Evolutionary conservation across 192 early-diverging fungal species (phyloP).

Genomic region (Phlyctochytrium planicorne): DNA sequence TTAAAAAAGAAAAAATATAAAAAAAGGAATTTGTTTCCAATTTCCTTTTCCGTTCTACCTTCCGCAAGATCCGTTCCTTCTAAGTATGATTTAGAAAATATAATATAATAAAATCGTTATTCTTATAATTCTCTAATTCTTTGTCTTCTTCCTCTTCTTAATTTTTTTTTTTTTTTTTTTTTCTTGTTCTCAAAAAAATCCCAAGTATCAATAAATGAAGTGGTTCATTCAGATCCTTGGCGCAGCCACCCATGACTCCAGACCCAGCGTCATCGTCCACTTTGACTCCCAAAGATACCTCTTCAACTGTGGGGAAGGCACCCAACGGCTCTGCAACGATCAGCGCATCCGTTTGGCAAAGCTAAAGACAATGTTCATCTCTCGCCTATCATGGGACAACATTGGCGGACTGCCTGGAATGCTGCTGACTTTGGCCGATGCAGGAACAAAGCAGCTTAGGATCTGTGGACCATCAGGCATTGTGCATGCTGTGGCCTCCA

Average conservation of each 20-base stretch:
- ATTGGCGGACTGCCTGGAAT: conserved; percentile 92
- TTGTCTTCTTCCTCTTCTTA: no score
- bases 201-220: no score
- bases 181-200: no score
- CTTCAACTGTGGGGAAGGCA: conserved; percentile 90
- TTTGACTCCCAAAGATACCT: conserved; percentile 78
- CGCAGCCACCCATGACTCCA: conserved; percentile 46
- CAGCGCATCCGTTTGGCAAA: conserved; percentile 71
- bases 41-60: neutral
- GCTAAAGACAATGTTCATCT: conserved; percentile 75
- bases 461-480: conserved; percentile 34
- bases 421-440: conserved; percentile 85
- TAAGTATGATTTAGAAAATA: no score
- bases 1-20: no score
- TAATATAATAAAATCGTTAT: no score
- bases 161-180: no score
- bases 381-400: conserved; percentile 79
- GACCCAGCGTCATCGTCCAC: conserved; percentile 70
- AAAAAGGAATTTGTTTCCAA: neutral
- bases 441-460: conserved; percentile 55
- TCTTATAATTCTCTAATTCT: no score
- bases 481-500: conserved; percentile 15
- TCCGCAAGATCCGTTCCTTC: no score
- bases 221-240: conserved; percentile 57
- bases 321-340: conserved; percentile 82